These are phyloP conservation scores for Aleurites moluccanus DNA, from an alignment of 441 rosid genomes.

Conservation along the genomic window DNA sequence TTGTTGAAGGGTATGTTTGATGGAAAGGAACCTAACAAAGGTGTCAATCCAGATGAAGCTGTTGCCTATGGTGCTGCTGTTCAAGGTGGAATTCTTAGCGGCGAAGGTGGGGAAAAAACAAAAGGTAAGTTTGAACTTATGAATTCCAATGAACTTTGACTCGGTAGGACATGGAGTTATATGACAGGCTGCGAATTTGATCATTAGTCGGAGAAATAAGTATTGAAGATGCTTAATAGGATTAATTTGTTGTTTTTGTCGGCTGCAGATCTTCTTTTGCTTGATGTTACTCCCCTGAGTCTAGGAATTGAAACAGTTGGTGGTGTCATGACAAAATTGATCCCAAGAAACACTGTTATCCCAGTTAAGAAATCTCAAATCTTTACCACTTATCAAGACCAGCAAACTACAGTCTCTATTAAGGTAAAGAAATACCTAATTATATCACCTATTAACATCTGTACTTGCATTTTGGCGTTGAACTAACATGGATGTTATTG, in stretches of 20 bases:
- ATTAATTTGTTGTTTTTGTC: background rate
- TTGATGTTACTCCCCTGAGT: slow-evolving; percentile 52
- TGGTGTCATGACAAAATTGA: slow-evolving; percentile 58
- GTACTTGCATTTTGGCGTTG: background rate
- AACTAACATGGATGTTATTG: background rate
- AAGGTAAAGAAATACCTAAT: slow-evolving; percentile 30
- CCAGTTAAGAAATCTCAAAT: slow-evolving; percentile 55
- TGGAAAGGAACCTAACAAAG: slow-evolving; percentile 52
- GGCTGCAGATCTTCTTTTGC: slow-evolving; percentile 44
- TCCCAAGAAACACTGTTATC: slow-evolving; percentile 56
- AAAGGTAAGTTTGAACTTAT: slow-evolving; percentile 30
- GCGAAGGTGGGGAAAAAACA: too few species aligned
- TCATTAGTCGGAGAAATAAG: too few species aligned
- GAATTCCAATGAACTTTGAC: too few species aligned
- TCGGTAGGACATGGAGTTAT: too few species aligned
- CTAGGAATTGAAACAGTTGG: slow-evolving; percentile 63
- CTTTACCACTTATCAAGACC: slow-evolving; percentile 58
- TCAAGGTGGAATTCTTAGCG: slow-evolving; percentile 57
- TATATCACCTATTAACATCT: too few species aligned
- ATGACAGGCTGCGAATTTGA: too few species aligned
- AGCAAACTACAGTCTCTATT: slow-evolving; percentile 49
- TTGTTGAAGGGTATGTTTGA: slow-evolving; percentile 51
- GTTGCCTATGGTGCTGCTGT: slow-evolving; percentile 61
- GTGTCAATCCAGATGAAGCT: too few species aligned
- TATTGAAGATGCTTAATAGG: background rate